These are phyloP conservation scores for Quercus phellos DNA, from an alignment of 331 rosid species.

Conservation along the genomic window DNA sequence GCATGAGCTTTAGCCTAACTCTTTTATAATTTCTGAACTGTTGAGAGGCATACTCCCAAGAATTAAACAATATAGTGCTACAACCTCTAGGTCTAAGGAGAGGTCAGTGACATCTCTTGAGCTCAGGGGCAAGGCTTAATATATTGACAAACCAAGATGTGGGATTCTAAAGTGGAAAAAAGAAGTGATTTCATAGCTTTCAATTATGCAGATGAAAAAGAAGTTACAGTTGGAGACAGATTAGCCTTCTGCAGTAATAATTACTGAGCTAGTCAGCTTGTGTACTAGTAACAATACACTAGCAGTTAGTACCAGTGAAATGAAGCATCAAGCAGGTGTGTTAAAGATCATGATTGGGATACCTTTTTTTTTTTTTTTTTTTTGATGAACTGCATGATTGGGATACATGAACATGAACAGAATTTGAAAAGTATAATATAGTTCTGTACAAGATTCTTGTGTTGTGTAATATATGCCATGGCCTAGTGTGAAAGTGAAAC, in stretches of 20 bases:
- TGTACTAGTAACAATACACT: no score
- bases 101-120: neutral
- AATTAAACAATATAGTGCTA: neutral
- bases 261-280: neutral
- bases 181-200: neutral
- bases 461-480: neutral
- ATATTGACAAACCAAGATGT: neutral
- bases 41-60: neutral
- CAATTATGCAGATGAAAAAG: neutral
- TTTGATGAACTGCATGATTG: neutral
- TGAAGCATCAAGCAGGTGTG: neutral
- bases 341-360: neutral
- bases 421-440: neutral
- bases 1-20: neutral
- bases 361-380: neutral
- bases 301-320: no score
- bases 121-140: neutral
- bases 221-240: neutral
- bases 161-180: neutral
- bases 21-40: neutral
- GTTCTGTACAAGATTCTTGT: neutral
- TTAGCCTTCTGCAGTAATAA: neutral
- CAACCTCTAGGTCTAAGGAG: neutral
- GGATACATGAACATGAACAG: neutral
- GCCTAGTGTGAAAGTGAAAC: neutral